Conservation (phyloP, 345 rosid species). For the Clausena lansium region DNA sequence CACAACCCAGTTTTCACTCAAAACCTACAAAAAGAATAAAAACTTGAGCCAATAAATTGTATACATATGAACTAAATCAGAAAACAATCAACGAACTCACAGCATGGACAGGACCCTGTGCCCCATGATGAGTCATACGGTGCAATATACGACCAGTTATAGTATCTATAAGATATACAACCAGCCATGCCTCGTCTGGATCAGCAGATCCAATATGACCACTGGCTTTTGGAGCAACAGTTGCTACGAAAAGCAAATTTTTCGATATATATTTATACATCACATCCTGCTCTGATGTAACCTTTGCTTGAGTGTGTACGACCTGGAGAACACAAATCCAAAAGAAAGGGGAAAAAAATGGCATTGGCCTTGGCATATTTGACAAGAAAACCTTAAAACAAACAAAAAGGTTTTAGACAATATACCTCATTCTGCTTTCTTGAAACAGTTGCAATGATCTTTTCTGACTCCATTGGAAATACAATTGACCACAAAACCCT, state of each 20-base stretch:
- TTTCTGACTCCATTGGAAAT: slow-evolving; percentile 87
- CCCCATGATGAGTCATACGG: slow-evolving; percentile 90
- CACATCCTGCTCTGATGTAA: slow-evolving; percentile 76
- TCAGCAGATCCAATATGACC: slow-evolving; percentile 83
- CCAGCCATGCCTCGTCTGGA: slow-evolving; percentile 84
- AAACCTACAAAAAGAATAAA: slow-evolving; percentile 55
- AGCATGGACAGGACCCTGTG: slow-evolving; percentile 91
- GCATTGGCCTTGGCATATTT: background rate
- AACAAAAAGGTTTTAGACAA: background rate
- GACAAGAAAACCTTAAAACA: slow-evolving; percentile 7
- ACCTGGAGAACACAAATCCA: slow-evolving; percentile 48
- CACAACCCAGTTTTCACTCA: slow-evolving; percentile 98
- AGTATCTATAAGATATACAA: slow-evolving; percentile 86
- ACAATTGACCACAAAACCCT: slow-evolving; percentile 85
- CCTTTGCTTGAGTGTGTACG: slow-evolving; percentile 98
- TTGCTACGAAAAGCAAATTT: slow-evolving; percentile 86
- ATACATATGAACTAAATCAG: slow-evolving; percentile 8
- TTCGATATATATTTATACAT: slow-evolving; percentile 89
- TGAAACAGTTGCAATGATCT: slow-evolving; percentile 69
- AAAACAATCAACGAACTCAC: slow-evolving; percentile 45
- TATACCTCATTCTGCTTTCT: slow-evolving; percentile 81
- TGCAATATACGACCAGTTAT: slow-evolving; percentile 89
- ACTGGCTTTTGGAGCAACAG: slow-evolving; percentile 83
- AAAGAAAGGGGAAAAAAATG: background rate
- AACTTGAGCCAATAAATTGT: slow-evolving; percentile 19